Evolutionary conservation across 768 basidiomycete species (phyloP).

Genomic region (Rhizopogon rudus): DNA sequence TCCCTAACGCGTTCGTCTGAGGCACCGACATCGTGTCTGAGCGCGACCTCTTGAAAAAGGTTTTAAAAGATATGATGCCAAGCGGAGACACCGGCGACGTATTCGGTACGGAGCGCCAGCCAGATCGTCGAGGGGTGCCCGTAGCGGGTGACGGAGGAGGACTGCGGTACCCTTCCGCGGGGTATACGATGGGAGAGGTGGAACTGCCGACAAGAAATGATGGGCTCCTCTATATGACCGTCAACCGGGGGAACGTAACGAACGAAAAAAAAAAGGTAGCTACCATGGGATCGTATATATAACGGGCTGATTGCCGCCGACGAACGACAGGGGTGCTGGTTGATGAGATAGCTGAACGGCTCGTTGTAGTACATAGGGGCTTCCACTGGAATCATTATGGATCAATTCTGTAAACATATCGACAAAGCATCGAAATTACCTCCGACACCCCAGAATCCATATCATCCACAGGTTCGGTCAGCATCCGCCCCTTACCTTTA

Average conservation of each 20-base stretch:
- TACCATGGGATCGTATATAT: conserved; percentile 26
- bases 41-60: conserved; percentile 23
- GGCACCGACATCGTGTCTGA: conserved; percentile 14
- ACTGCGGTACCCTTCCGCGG: conserved; percentile 25
- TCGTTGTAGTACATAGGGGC: not conserved
- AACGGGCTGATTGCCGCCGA: conserved; percentile 10
- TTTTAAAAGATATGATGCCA: conserved; percentile 18
- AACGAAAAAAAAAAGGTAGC: not conserved
- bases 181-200: conserved; percentile 24
- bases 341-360: not conserved
- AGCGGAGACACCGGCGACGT: conserved; percentile 11
- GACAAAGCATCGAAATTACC: not conserved
- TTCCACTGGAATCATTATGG: not conserved
- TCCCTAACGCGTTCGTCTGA: conserved; percentile 12
- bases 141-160: conserved; percentile 7
- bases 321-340: not conserved
- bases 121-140: not conserved
- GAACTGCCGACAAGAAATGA: conserved; percentile 28
- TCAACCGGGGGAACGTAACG: not conserved
- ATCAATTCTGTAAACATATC: not conserved
- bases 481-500: conserved; percentile 21
- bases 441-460: not conserved
- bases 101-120: conserved; percentile 16
- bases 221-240: conserved; percentile 15
- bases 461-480: conserved; percentile 1